Percentiles rank a stretch among this genome's conserved stretches.
phyloP scores from a whole-genome alignment of 257 asterid genomes.

The Paraleonurus japonicus region DNA sequence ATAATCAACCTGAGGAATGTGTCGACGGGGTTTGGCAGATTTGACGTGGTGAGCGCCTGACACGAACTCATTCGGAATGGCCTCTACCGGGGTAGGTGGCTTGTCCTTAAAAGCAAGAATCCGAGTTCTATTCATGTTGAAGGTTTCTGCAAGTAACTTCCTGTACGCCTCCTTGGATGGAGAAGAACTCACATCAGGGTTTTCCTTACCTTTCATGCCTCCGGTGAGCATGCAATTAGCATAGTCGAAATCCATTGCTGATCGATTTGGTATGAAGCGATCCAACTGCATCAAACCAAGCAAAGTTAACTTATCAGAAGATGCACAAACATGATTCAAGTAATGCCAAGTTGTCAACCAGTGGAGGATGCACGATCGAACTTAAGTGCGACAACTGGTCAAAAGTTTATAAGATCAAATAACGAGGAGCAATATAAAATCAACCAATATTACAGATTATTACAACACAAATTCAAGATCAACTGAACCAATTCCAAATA shows the following conservation, averaged over 20 bases:
- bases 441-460: not conserved
- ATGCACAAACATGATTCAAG: not conserved
- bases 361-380: not conserved
- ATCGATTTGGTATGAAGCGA: slow-evolving; percentile 83
- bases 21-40: slow-evolving; percentile 54
- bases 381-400: not conserved
- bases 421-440: not conserved
- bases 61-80: slow-evolving; percentile 47
- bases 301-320: not conserved
- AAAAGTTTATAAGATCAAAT: not conserved
- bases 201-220: slow-evolving; percentile 75
- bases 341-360: not conserved
- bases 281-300: slow-evolving; percentile 62
- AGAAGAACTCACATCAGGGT: slow-evolving; percentile 56
- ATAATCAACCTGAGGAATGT: slow-evolving; percentile 76
- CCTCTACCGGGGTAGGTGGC: slow-evolving; percentile 67
- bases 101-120: slow-evolving; percentile 77
- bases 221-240: slow-evolving; percentile 79
- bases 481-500: not conserved
- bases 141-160: slow-evolving; percentile 74
- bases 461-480: not conserved
- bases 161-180: slow-evolving; percentile 78
- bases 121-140: slow-evolving; percentile 76
- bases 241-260: slow-evolving; percentile 78
- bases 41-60: slow-evolving; percentile 51